Evolutionary conservation across 371 early-diverging fungal genomes (phyloP), one percentile per base, ranked within the genome.

Genomic region (Nematocida sp.): DNA sequence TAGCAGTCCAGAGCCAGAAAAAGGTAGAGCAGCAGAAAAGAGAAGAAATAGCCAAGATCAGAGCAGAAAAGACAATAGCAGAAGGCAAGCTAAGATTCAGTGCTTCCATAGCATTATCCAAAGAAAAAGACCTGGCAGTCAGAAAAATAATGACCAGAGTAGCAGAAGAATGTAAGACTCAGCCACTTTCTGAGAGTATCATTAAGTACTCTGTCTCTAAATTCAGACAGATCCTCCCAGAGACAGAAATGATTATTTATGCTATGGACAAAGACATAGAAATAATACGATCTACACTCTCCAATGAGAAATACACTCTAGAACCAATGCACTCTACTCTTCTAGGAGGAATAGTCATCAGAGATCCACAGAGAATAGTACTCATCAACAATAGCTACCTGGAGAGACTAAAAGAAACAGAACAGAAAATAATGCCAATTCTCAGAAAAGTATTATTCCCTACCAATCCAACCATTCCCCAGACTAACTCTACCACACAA

Each of bases 321-420:
- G 65, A 77, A 31, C 52, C 53, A 53, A 62, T 81, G 31, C 27
- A 66, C 13, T 52, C 41, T 27, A 41, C 53, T 40, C 53, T 70
- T 9, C 53, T 81, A 23, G 83, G 83, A 2, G 83, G 83, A 17
- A 64, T 82, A 23, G 64, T 82, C 25, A 54, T 82, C 5, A 37
- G 63, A 23, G 58, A 64, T 43, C 64, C 47, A 34, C 77, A 79
- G 45, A 58, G 74, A 21, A 79, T 52, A n/a, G 61, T 66, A 2
- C 47, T 82, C 21, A 58, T 78, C 13, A 81, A 82, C 43, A 82
- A 78, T 52, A 76, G 78, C 40, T 82, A 67, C 66, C 31, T 61
- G 47, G 77, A 79, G 25, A 67, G 83, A 53, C 32, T 81, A 27
- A 62, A 65, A 25, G 58, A 53, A 47, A 45, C 75, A 29, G 76